A percentile compares a stretch with the other conserved stretches of the same genome.
These are phyloP conservation scores for Hericium alpestre DNA, from an alignment of 768 basidiomycete species.

Conservation along the genomic window DNA sequence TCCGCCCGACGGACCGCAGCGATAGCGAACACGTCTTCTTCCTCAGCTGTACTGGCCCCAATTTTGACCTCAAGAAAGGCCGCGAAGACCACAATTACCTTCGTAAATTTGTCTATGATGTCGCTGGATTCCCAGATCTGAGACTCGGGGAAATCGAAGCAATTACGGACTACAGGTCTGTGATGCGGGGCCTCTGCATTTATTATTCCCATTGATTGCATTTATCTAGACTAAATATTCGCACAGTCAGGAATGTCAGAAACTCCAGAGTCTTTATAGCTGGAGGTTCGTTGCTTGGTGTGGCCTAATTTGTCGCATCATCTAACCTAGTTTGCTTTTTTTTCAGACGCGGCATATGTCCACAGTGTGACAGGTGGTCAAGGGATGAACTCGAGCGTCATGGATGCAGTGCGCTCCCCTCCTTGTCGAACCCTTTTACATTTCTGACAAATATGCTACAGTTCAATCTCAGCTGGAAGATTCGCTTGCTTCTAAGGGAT, in stretches of 20 bases:
- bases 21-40: neutral
- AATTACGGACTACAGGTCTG: conserved; percentile 1
- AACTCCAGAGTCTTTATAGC: conserved; percentile 9
- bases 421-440: too few relatives aligned
- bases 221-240: conserved; percentile 9
- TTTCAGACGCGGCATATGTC: conserved; percentile 2
- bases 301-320: conserved; percentile 7
- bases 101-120: neutral
- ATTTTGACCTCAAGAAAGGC: neutral
- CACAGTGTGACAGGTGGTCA: conserved; percentile 2
- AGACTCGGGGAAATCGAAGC: neutral
- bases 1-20: neutral
- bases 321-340: too few relatives aligned
- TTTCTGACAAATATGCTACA: neutral
- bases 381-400: neutral
- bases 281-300: conserved; percentile 6
- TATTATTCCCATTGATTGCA: neutral
- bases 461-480: conserved; percentile 13
- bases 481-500: conserved; percentile 9
- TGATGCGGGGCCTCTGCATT: neutral
- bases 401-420: neutral
- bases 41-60: neutral
- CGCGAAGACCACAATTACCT: neutral
- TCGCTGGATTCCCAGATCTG: neutral
- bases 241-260: conserved; percentile 7